Conservation (phyloP, 192 early-diverging fungal species). For the Backusella parvicylindrica region DNA sequence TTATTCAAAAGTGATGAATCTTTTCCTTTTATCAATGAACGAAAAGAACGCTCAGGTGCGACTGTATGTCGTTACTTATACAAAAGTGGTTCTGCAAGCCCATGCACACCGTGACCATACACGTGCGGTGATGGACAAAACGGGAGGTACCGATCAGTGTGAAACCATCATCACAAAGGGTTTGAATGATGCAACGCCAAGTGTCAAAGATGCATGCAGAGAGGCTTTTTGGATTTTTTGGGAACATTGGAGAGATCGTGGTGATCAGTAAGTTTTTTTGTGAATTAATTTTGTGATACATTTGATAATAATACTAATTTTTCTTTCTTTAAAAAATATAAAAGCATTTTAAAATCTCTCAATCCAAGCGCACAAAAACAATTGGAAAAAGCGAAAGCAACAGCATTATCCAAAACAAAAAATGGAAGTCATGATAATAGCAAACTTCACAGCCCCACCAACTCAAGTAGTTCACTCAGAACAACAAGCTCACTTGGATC, state of each 20-base stretch:
- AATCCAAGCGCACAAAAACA: constrained; percentile 9
- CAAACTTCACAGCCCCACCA: not conserved
- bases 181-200: constrained; percentile 36
- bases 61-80: constrained; percentile 24
- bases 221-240: constrained; percentile 37
- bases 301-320: not conserved
- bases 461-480: constrained; percentile 3
- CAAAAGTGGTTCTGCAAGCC: constrained; percentile 16
- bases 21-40: constrained; percentile 29
- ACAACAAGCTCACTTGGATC: constrained; percentile 14
- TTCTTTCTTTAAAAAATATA: not conserved
- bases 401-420: not conserved
- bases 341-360: constrained; percentile 11
- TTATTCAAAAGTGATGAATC: constrained; percentile 28
- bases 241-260: constrained; percentile 36
- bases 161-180: constrained; percentile 38
- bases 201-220: constrained; percentile 36
- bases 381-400: constrained; percentile 13
- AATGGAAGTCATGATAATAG: not conserved
- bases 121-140: constrained; percentile 28
- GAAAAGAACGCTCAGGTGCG: constrained; percentile 42
- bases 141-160: constrained; percentile 29
- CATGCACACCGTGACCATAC: constrained; percentile 26
- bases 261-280: constrained; percentile 33
- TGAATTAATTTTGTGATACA: not conserved